phyloP scores from a whole-genome alignment of 495 filamentous ascomycete species.

The Cenococcum geophilum region DNA sequence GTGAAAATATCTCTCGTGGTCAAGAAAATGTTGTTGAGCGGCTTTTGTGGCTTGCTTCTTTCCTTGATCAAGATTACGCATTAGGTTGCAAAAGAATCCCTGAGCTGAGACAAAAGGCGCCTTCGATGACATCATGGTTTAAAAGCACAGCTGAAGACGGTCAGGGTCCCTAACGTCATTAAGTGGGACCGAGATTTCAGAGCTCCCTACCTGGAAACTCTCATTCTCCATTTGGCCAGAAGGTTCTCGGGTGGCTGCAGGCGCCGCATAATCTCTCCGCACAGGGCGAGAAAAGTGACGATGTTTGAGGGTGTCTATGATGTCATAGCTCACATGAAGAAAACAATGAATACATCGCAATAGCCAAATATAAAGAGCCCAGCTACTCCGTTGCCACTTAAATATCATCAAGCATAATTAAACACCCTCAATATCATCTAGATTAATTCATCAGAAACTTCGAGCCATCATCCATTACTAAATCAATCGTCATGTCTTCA shows the following conservation, averaged over 20 bases:
- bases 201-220: background rate
- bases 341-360: background rate
- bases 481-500: conserved; percentile 14
- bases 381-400: background rate
- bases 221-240: background rate
- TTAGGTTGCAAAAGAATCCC: no score
- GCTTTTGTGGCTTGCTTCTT: no score
- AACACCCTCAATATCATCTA: background rate
- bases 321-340: background rate
- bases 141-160: background rate
- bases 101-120: no score
- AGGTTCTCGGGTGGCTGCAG: background rate
- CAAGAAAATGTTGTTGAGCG: no score
- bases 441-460: background rate
- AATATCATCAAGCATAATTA: background rate
- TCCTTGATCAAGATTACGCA: no score
- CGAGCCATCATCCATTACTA: conserved; percentile 6
- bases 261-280: background rate
- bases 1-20: no score
- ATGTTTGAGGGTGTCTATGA: background rate
- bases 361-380: conserved; percentile 2
- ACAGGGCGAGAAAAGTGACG: background rate
- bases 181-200: background rate
- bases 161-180: background rate
- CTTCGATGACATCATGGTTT: no score